A percentile compares a stretch with the other conserved stretches of the same genome.
phyloP scores from a whole-genome alignment of 169 alveolate genomes.

The Babesia bigemina region DNA sequence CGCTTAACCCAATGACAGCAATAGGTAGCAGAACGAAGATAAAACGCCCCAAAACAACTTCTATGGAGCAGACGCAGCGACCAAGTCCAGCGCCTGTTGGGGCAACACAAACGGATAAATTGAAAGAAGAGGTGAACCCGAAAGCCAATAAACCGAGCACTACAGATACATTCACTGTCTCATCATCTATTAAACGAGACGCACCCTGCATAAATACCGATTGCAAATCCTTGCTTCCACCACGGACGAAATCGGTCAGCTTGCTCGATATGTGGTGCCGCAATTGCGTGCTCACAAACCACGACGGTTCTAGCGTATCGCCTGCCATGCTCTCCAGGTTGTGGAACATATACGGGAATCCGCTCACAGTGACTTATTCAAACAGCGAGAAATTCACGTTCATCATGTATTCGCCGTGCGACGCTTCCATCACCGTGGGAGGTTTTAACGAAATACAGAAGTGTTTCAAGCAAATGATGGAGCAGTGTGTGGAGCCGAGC shows the following conservation, averaged over 20 bases:
- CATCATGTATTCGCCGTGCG: slow-evolving; percentile 33
- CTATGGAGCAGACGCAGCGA: slow-evolving; percentile 11
- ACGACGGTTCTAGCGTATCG: slow-evolving; percentile 45
- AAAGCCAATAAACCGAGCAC: not conserved
- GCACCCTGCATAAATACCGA: too few relatives aligned
- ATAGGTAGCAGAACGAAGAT: too few relatives aligned
- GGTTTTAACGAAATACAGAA: slow-evolving; percentile 43
- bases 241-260: not conserved
- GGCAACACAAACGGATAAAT: too few relatives aligned
- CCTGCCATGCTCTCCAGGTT: slow-evolving; percentile 37
- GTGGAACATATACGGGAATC: slow-evolving; percentile 57
- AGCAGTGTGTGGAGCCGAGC: slow-evolving; percentile 14
- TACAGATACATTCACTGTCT: too few relatives aligned
- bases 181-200: too few relatives aligned
- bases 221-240: not conserved
- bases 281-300: slow-evolving; percentile 35
- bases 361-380: slow-evolving; percentile 16
- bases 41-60: not conserved
- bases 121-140: not conserved
- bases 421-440: slow-evolving; percentile 41
- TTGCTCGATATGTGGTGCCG: slow-evolving; percentile 41
- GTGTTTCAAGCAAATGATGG: slow-evolving; percentile 42
- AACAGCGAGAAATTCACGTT: slow-evolving; percentile 43
- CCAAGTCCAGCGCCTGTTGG: too few relatives aligned
- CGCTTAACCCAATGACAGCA: too few relatives aligned